These are phyloP conservation scores for Linnemannia hyalina DNA, from an alignment of 192 early-diverging fungal species.

Conservation along the genomic window DNA sequence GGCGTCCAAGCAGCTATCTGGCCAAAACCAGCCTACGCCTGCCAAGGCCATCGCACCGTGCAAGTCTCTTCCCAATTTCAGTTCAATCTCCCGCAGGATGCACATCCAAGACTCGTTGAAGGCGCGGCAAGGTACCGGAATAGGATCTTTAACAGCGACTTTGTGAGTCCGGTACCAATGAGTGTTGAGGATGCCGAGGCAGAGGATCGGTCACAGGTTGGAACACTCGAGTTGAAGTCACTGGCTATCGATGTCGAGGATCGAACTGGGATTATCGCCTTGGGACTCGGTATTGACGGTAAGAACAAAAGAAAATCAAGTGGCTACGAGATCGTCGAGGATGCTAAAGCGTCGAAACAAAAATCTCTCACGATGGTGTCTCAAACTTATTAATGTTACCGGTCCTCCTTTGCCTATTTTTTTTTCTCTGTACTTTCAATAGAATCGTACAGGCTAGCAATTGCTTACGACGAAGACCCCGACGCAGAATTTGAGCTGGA, in stretches of 20 bases:
- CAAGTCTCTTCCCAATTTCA: constrained; percentile 20
- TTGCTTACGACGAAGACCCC: constrained; percentile 28
- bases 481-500: constrained; percentile 23
- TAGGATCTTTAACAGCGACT: constrained; percentile 29
- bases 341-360: background rate
- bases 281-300: constrained; percentile 42
- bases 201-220: constrained; percentile 27
- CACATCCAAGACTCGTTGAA: constrained; percentile 12
- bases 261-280: background rate
- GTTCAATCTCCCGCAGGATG: constrained; percentile 30
- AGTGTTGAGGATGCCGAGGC: background rate
- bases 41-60: constrained; percentile 38
- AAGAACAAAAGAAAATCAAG: background rate
- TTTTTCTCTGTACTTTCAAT: no score
- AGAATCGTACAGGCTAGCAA: constrained; percentile 42
- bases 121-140: constrained; percentile 22
- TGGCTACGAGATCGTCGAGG: background rate
- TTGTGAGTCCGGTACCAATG: constrained; percentile 37
- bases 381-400: background rate
- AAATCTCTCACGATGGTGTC: background rate
- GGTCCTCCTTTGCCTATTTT: no score
- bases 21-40: constrained; percentile 37
- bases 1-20: constrained; percentile 23
- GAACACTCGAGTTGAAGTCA: background rate
- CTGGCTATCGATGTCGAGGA: constrained; percentile 20